Base-by-base conservation (phyloP, 2,329 filamentous ascomycete genomes). In the Sporothrix curviconia region DNA sequence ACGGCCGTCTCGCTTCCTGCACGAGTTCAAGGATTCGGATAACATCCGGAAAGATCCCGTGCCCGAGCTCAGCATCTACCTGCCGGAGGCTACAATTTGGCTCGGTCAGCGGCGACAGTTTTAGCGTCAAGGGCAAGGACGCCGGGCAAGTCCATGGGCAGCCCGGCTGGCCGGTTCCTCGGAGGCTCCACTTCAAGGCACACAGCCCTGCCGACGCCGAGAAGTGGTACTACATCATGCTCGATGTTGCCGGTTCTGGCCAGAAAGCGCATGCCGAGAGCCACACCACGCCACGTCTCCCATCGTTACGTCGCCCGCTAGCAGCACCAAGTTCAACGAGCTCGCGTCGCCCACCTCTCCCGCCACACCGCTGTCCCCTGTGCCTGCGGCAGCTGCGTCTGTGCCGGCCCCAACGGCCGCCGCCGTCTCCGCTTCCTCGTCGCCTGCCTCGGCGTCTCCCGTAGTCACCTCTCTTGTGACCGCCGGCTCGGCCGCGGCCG, bases 21-120 rank as follows among this genome's bases (percentile, higher is more conserved):
- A 99, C 75, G 92, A 96, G 72, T 99, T 95, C 79, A 95, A 95
- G 74, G 91, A 95, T 67, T 87, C 89, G 68, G 92, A 97, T 66
- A 81, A 84, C 67, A 64, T 79, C 53, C 78, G 79, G 49, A 74
- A 83, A 66, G 90, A 95, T 61, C 90, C 90, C 9, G 79, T 81
- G 57, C 92, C 94, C 0, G 92, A 99, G 70, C 77, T 94, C 40
- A 94, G 89, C 14, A 83, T 99, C 64, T 97, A 92, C 72, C 84
- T 99, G 1, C 92, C 94, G 11, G 94, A 99, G 65, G 95, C 92
- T 65, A 73, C 86, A 46, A 82, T 97, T n/a, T 58, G 90, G 91
- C 58, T 67, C 74, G 0, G 81, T 82, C 12, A 84, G 79, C 63
- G 91, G 88, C 55, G 82, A 86, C 60, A 96, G 95, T 73, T 97